These are phyloP conservation scores for Incumbomyces delicatus DNA, from an alignment of 2,329 filamentous ascomycete genomes.

Conservation along the genomic window DNA sequence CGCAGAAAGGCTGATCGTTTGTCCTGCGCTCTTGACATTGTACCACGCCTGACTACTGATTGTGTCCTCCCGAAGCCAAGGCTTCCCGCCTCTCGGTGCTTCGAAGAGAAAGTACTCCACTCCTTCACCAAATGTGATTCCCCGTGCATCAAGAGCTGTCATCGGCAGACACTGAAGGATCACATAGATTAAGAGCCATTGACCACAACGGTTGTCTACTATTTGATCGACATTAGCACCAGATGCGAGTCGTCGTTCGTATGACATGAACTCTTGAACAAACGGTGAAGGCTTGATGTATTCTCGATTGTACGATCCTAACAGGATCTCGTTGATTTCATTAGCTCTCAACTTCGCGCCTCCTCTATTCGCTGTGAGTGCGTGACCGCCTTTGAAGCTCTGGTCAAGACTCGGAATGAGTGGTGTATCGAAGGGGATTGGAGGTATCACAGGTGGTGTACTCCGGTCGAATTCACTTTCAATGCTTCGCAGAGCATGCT, in stretches of 20 bases:
- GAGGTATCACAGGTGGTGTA: constrained; percentile 78
- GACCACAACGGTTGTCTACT: constrained; percentile 38
- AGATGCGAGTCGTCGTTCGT: constrained; percentile 35
- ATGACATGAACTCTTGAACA: constrained; percentile 39
- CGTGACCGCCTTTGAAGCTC: constrained; percentile 48
- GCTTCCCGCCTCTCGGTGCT: constrained; percentile 38
- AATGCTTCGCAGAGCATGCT: constrained; percentile 65
- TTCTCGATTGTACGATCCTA: constrained; percentile 71
- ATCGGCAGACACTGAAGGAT: constrained; percentile 41
- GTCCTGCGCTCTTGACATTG: constrained; percentile 51
- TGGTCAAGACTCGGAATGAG: constrained; percentile 60
- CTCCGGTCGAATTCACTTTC: constrained; percentile 83
- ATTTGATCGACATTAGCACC: constrained; percentile 38
- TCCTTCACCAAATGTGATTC: constrained; percentile 34
- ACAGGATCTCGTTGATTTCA: constrained; percentile 67
- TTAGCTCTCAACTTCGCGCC: constrained; percentile 67
- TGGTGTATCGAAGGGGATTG: constrained; percentile 82
- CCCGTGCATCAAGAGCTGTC: constrained; percentile 40
- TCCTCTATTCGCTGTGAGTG: constrained; percentile 63
- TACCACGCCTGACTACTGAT: constrained; percentile 39
- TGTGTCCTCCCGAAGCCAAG: constrained; percentile 39
- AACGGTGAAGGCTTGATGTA: constrained; percentile 43
- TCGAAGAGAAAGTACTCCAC: constrained; percentile 44
- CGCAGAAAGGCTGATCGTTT: constrained; percentile 52
- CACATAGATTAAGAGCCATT: constrained; percentile 44